Conservation (phyloP, 75 land plant genomes). For the Chamaecyparis obtusa region DNA sequence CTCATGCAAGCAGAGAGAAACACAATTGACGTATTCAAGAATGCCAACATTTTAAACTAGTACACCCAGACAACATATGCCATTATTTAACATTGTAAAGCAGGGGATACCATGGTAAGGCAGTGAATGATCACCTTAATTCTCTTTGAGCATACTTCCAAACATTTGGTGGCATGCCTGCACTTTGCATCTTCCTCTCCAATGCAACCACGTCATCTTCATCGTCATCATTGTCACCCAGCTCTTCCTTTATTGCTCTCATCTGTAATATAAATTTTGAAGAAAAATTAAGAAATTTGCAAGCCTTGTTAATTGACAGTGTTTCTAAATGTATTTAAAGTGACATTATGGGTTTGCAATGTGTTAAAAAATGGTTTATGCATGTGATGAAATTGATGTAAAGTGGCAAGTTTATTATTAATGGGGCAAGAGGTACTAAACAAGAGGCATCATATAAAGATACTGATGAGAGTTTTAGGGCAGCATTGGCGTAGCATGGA, state of each 20-base stretch:
- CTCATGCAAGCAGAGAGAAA: neutral
- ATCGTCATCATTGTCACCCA: conserved; percentile 99
- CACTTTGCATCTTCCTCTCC: conserved; percentile 94
- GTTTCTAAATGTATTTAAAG: neutral
- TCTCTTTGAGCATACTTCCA: conserved; percentile 99
- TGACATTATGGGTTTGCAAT: neutral
- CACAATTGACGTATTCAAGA: neutral
- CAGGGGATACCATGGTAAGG: neutral
- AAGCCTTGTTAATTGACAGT: neutral
- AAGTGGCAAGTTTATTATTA: neutral
- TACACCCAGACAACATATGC: neutral
- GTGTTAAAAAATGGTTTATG: neutral
- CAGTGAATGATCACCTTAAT: conserved; percentile 54
- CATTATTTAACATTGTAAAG: neutral
- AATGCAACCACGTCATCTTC: conserved; percentile 92
- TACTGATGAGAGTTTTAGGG: neutral
- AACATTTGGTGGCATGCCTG: conserved; percentile 90
- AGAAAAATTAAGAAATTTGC: neutral
- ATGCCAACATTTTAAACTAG: neutral
- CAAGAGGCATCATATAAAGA: neutral
- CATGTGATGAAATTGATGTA: neutral
- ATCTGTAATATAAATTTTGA: conserved; percentile 48
- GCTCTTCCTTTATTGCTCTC: conserved; percentile 98
- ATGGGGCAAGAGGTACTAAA: neutral
- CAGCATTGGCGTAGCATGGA: neutral